phyloP scores from a whole-genome alignment of 257 asterid species.

The Solanum gandarillasii region DNA sequence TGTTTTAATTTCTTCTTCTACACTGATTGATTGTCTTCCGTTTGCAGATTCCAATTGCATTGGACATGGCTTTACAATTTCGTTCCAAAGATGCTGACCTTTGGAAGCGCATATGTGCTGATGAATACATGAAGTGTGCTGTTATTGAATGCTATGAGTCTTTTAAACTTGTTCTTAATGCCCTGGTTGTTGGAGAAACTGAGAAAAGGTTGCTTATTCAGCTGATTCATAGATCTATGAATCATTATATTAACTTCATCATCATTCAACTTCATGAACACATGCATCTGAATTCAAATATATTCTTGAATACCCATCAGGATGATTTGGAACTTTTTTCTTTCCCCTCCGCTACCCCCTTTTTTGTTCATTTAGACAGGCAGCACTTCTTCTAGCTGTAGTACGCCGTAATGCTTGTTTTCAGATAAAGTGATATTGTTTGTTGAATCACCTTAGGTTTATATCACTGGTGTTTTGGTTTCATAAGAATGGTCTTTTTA shows the following conservation, averaged over 20 bases:
- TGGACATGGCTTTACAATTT: slow-evolving; percentile 95
- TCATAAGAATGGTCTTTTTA: background rate
- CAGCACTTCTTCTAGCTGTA: background rate
- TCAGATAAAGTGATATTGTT: background rate
- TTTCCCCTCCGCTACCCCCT: background rate
- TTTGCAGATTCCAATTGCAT: slow-evolving; percentile 83
- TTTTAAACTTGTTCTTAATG: slow-evolving; percentile 67
- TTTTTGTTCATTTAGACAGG: background rate
- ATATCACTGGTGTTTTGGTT: background rate
- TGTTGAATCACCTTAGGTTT: background rate
- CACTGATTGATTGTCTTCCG: slow-evolving; percentile 15
- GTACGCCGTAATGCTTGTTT: background rate
- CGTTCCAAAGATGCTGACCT: slow-evolving; percentile 86
- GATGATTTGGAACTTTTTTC: background rate
- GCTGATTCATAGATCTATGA: slow-evolving; percentile 1
- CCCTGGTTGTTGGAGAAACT: slow-evolving; percentile 68
- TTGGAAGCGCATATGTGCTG: slow-evolving; percentile 86
- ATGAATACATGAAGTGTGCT: slow-evolving; percentile 89
- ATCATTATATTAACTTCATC: background rate
- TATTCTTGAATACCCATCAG: background rate
- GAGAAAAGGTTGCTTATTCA: slow-evolving; percentile 64
- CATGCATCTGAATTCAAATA: background rate
- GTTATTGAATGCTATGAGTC: slow-evolving; percentile 94
- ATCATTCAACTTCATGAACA: background rate
- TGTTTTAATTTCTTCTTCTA: background rate